These are phyloP conservation scores for Pleurozium schreberi DNA, from an alignment of 225 moss, liverwort and hornwort genomes.

Conservation along the genomic window DNA sequence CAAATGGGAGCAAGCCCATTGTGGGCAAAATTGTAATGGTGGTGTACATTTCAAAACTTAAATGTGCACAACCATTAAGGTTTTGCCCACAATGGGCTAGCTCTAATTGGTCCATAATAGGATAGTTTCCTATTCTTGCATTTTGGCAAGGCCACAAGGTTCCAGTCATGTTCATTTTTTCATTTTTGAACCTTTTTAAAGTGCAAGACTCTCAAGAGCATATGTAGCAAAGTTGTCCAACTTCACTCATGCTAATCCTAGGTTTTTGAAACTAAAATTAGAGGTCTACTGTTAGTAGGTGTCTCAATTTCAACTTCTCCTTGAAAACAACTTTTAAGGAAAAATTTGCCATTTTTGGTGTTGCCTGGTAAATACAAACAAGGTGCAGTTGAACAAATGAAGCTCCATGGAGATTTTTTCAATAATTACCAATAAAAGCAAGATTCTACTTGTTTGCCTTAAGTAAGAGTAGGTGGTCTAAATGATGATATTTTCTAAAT, in stretches of 20 bases:
- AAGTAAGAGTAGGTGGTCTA: neutral
- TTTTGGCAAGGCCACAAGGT: neutral
- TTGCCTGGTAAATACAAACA: no score
- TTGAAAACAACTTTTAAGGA: no score
- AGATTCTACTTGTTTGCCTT: neutral
- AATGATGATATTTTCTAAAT: neutral
- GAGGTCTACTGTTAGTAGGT: accelerated
- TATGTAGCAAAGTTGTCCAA: neutral
- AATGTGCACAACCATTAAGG: no score
- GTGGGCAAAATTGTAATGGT: no score
- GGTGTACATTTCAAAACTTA: no score
- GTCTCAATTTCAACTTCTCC: accelerated
- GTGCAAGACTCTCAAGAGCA: no score
- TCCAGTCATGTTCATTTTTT: neutral
- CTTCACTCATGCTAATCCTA: accelerated
- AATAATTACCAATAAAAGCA: neutral
- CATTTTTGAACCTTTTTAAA: no score
- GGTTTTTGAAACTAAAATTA: neutral
- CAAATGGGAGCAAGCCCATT: no score
- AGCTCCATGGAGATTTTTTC: neutral
- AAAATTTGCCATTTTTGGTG: no score
- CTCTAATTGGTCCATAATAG: no score
- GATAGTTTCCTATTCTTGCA: neutral
- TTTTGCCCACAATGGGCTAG: no score
- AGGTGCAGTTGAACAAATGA: no score